Percentiles rank a stretch among this genome's conserved stretches.
phyloP scores from a whole-genome alignment of 2,329 filamentous ascomycete genomes.

The Fusarium duplospermum region DNA sequence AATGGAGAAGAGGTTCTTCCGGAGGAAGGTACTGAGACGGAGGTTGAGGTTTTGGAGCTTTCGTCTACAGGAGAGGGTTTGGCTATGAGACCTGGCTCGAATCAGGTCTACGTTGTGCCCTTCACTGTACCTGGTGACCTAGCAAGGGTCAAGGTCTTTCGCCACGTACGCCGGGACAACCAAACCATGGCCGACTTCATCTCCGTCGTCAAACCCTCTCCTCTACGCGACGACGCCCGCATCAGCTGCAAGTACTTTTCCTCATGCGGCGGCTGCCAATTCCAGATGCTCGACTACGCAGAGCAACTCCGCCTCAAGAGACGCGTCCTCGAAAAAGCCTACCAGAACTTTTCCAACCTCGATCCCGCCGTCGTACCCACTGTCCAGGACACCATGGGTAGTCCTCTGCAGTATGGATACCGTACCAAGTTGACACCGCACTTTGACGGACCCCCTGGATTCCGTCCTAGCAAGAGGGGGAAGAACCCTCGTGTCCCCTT shows the following conservation, averaged over 20 bases:
- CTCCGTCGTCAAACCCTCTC: constrained; percentile 78
- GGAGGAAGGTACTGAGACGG: constrained; percentile 77
- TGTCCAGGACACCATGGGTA: constrained; percentile 87
- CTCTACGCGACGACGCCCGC: constrained; percentile 79
- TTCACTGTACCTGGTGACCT: constrained; percentile 89
- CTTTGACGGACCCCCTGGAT: constrained; percentile 81
- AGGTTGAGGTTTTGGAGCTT: constrained; percentile 83
- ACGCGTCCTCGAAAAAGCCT: constrained; percentile 90
- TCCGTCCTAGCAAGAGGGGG: constrained; percentile 60
- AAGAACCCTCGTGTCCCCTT: constrained; percentile 63
- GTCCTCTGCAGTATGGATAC: constrained; percentile 91
- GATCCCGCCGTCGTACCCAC: constrained; percentile 78
- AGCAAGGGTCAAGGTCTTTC: constrained; percentile 81
- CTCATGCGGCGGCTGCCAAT: constrained; percentile 91
- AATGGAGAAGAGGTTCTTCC: constrained; percentile 61
- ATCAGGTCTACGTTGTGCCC: constrained; percentile 83
- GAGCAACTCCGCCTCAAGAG: constrained; percentile 89
- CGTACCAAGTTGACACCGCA: constrained; percentile 97
- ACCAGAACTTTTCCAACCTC: constrained; percentile 88
- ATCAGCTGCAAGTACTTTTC: constrained; percentile 89
- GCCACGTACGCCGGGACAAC: constrained; percentile 71
- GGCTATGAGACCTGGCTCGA: constrained; percentile 73
- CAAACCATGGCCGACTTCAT: constrained; percentile 88
- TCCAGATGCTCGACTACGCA: constrained; percentile 93
- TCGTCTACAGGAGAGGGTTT: constrained; percentile 95